Conservation (phyloP, 345 rosid genomes). For the Excoecaria cochinchinensis region DNA sequence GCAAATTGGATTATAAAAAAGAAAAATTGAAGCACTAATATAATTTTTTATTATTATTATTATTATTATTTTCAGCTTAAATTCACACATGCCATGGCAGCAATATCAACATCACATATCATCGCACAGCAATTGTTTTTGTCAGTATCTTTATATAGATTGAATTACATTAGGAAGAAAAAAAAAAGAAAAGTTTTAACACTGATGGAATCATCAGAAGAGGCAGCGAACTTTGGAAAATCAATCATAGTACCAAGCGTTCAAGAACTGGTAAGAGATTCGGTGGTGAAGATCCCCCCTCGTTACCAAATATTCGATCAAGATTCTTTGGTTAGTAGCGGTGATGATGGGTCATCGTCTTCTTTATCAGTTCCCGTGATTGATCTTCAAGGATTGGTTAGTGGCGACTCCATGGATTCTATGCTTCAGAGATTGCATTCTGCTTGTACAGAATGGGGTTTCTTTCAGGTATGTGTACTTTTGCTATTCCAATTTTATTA, state of each 20-base stretch:
- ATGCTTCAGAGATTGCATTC: conserved; percentile 35
- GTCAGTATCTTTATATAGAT: too few species aligned
- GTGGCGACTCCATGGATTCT: conserved; percentile 12
- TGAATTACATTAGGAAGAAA: too few species aligned
- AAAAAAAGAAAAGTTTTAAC: too few species aligned
- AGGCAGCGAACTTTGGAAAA: conserved; percentile 43
- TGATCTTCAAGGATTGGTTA: conserved; percentile 35
- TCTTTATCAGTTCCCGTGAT: conserved; percentile 37
- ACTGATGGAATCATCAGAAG: conserved; percentile 33
- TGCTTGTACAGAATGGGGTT: conserved; percentile 49
- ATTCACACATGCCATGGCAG: too few species aligned
- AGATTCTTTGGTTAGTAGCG: conserved; percentile 3
- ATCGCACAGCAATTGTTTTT: too few species aligned
- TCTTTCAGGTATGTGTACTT: conserved; percentile 32
- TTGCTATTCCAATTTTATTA: too few species aligned
- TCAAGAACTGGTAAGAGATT: conserved; percentile 49
- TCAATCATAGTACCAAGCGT: conserved; percentile 51
- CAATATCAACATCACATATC: too few species aligned
- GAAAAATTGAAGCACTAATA: too few species aligned
- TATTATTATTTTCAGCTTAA: too few species aligned
- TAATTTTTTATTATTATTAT: too few species aligned
- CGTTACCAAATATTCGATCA: conserved; percentile 30
- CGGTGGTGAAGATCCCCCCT: conserved; percentile 37
- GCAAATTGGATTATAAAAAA: too few species aligned
- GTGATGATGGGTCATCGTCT: neutral